A percentile compares a stretch with the other conserved stretches of the same genome.
phyloP scores from a whole-genome alignment of 108 stramenopile species.

The Skeletonema menzelii region DNA sequence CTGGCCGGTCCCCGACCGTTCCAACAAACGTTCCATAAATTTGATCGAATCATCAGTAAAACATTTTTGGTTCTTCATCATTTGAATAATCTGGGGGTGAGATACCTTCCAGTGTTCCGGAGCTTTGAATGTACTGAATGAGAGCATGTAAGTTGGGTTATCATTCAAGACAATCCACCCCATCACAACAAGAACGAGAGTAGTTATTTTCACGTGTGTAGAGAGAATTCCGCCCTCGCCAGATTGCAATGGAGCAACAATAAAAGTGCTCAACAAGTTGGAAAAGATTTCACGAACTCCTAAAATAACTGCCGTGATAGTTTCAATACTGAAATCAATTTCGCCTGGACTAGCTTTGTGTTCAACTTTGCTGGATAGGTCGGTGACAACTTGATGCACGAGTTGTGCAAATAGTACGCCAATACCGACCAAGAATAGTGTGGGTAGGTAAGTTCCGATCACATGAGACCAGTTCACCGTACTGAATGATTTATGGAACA shows the following conservation, averaged over 20 bases:
- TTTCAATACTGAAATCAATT: conserved; percentile 53
- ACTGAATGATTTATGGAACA: conserved; percentile 27
- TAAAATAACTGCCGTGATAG: conserved; percentile 51
- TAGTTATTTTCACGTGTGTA: conserved; percentile 74
- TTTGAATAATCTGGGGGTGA: conserved; percentile 88
- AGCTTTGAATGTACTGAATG: conserved; percentile 94
- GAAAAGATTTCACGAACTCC: conserved; percentile 64
- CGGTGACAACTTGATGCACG: conserved; percentile 71
- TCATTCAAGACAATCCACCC: conserved; percentile 71
- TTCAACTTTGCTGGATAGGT: conserved; percentile 47
- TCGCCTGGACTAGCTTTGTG: conserved; percentile 52
- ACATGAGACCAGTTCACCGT: conserved; percentile 93
- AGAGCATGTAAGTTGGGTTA: conserved; percentile 90
- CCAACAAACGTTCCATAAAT: conserved; percentile 91
- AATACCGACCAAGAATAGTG: conserved; percentile 64
- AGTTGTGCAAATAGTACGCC: conserved; percentile 71
- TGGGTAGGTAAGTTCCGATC: conserved; percentile 72
- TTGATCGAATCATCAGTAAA: conserved; percentile 86
- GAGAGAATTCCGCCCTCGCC: conserved; percentile 67
- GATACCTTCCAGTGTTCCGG: conserved; percentile 91
- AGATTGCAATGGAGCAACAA: conserved; percentile 52
- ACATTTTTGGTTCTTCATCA: conserved; percentile 90
- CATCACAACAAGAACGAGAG: conserved; percentile 64
- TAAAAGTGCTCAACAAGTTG: conserved; percentile 42
- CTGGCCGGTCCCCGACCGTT: conserved; percentile 91